These are phyloP conservation scores for Haberlea rhodopensis DNA, from an alignment of 257 asterid genomes.

Conservation along the genomic window DNA sequence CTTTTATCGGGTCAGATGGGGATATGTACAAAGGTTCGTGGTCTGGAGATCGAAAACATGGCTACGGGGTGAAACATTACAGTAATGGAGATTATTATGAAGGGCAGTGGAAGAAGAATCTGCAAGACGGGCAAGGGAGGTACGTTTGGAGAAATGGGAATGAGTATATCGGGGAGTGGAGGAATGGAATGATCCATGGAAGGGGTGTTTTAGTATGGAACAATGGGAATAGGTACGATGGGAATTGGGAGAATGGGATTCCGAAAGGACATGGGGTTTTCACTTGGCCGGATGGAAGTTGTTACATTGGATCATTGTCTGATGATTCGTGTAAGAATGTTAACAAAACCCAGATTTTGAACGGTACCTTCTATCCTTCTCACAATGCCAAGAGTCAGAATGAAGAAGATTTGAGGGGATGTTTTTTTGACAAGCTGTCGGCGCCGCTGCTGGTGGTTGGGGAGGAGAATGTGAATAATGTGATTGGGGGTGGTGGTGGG, in stretches of 20 bases:
- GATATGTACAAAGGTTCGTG: constrained; percentile 59
- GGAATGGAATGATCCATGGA: constrained; percentile 46
- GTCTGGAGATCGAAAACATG: constrained; percentile 58
- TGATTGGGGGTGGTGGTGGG: constrained; percentile 37
- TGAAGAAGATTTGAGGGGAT: constrained; percentile 31
- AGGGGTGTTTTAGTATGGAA: constrained; percentile 54
- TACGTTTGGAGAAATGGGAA: constrained; percentile 63
- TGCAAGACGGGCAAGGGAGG: constrained; percentile 70
- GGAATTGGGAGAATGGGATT: constrained; percentile 58
- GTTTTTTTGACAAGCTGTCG: constrained; percentile 37
- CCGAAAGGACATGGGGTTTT: constrained; percentile 61
- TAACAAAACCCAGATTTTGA: constrained; percentile 29
- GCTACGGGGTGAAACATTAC: constrained; percentile 52
- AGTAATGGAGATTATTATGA: constrained; percentile 62
- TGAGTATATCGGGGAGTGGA: constrained; percentile 63
- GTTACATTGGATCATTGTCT: constrained; percentile 55
- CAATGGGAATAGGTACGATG: constrained; percentile 53
- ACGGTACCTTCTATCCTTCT: constrained; percentile 56
- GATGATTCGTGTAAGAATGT: constrained; percentile 27
- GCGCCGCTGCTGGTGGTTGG: constrained; percentile 45
- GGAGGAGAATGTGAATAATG: constrained; percentile 33
- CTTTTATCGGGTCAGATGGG: constrained; percentile 59
- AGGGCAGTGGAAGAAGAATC: constrained; percentile 57
- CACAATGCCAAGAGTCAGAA: constrained; percentile 20
- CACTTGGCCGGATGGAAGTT: constrained; percentile 68